Base-by-base conservation (phyloP, 352 stramenopile genomes). In the Globisporangium irregulare region DNA sequence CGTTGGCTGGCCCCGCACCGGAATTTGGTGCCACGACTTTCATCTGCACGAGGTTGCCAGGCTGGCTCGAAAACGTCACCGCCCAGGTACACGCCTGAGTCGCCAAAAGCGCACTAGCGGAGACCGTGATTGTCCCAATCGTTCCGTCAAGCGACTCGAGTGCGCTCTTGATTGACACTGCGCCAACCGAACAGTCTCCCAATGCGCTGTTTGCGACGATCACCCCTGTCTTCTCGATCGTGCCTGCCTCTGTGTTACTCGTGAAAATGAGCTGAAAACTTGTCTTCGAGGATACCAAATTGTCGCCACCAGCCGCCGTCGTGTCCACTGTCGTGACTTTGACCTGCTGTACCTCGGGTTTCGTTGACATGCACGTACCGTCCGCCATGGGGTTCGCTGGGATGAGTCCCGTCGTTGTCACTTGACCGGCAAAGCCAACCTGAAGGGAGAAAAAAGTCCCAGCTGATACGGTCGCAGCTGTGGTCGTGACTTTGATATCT, bases 261-360 rank as follows among this genome's bases (percentile, higher is more conserved):
- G 79, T 94, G 72, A 97, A 98, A 1, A 91, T 67, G 10, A 99
- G 80, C 60, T 95, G 84, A 70, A 98, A 98, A 0, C 78, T 79
- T 0, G 92, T 92, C 10, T 77, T 79, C 3, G 85, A 73, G 1
- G 93, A 98, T 41, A 98, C 94, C 36, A 96, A 74, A 22, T 84
- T 78, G 63, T 98, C 94, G 24, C 96, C 94, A 18, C 95, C 94
- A 1, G 79, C 70, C 0, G 78, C 81, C 0, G 93, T 98, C n/a
- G 90, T 97, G 64, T 98, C 95, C 4, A 90, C 74, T 0, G 93
- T 98, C 32, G 83, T 89, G 41, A 93, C 91, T n/a, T 76, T 78
- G 68, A 98, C 97, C 50, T 91, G 73, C 80, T 99, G 95, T 18
- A 98, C 85, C 72, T 98, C 93, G 9, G 78, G 68, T 6, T 80